Base-by-base conservation (phyloP, 305 asterid species). In the Fraxinus dipetala region DNA sequence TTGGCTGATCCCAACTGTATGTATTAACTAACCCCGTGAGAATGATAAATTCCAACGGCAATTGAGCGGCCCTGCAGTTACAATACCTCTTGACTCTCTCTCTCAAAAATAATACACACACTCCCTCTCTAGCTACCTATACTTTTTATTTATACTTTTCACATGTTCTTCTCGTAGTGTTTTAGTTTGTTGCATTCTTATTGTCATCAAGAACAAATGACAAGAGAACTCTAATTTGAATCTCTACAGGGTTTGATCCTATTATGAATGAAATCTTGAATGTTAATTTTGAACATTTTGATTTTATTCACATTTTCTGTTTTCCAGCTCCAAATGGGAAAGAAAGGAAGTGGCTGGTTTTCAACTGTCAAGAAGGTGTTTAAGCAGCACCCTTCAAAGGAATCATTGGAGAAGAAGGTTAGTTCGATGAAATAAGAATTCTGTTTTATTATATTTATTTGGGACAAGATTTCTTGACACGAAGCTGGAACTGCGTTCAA, bases 341-440 rank as follows among this genome's bases (percentile, higher is more conserved):
- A 93, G 96, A 94, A 92, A 84, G 95, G 97, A 79, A 85, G 96
- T 16, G 88, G 98, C n/a, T 95, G 99, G 99, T 94, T 95, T 85
- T 92, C 97, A n/a, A 76, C 98, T 2, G 95, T 95, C 85, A 94
- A 90, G 95, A 95, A 87, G 86, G 98, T 89, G 6, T 95, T 95
- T 81, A 95, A 91, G 88, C 87, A 95, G 88, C 88, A 94, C 76
- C 88, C 97, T 14, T 87, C 72, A 30, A 69, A 69, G 83, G 93
- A 91, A 18, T 78, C 87, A 26, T 89, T 90, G 6, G 97, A 90
- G 72, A 90, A 90, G 86, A 95, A 94, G 99, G 99, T 95, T 5
- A 69, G 86, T 83, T 75, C 51, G 11, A 54, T 81, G 31, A 6
- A 69, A 69, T 18, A 26, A 65, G 73, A 24, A 65, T 65, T 20